Conservation (phyloP, 2,329 filamentous ascomycete species). For the Pseudocercospora pini-densiflorae region DNA sequence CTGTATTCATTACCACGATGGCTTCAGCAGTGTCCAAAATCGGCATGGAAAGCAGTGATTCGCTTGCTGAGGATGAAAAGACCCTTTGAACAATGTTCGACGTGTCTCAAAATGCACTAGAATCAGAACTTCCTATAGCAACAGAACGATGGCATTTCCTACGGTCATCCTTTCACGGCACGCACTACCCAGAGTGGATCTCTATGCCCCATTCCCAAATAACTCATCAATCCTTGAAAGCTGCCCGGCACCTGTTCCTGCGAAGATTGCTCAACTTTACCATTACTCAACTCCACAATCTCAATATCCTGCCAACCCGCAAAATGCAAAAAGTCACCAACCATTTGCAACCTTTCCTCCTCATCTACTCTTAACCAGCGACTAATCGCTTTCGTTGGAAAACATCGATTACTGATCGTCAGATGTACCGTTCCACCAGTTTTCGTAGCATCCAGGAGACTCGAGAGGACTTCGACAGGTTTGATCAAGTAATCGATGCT, state of each 20-base stretch:
- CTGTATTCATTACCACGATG: background rate
- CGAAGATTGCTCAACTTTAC: slow-evolving; percentile 33
- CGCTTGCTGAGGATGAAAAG: background rate
- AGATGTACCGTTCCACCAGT: slow-evolving; percentile 55
- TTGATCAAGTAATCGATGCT: slow-evolving; percentile 57
- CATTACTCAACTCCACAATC: slow-evolving; percentile 56
- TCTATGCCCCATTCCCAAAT: slow-evolving; percentile 39
- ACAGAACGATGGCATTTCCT: background rate
- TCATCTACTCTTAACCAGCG: slow-evolving; percentile 54
- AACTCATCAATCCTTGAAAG: slow-evolving; percentile 38
- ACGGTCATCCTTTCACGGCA: slow-evolving; percentile 34
- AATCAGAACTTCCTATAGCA: background rate
- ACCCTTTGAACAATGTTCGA: background rate
- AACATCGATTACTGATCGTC: slow-evolving; percentile 57
- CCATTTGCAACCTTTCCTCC: slow-evolving; percentile 53
- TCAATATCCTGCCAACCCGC: slow-evolving; percentile 58
- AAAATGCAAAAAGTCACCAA: slow-evolving; percentile 58
- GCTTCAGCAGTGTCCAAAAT: background rate
- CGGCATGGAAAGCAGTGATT: background rate
- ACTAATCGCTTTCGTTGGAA: slow-evolving; percentile 57
- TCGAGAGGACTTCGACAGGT: slow-evolving; percentile 51
- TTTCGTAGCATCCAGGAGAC: slow-evolving; percentile 47
- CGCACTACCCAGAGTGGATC: slow-evolving; percentile 54
- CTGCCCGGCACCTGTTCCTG: slow-evolving; percentile 22
- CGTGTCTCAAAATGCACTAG: background rate